Evolutionary conservation across 768 basidiomycete species (phyloP).

Genomic region (Lactarius indigo): DNA sequence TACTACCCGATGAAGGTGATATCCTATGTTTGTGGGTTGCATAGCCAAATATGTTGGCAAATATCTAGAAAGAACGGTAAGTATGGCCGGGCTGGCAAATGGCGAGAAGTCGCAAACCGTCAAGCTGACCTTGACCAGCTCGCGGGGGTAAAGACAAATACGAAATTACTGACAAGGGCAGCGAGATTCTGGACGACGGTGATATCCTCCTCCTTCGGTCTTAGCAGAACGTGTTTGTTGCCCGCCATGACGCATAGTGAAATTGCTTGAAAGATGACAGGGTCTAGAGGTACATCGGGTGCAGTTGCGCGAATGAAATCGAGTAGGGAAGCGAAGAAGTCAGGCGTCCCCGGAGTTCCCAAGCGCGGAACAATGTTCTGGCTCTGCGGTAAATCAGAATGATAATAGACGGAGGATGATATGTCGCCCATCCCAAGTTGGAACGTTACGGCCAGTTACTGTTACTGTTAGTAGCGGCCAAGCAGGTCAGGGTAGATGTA

Average conservation of each 20-base stretch:
- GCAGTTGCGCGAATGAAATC: constrained; percentile 42
- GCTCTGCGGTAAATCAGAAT: constrained; percentile 6
- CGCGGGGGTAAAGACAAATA: neutral
- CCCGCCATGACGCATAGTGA: constrained; percentile 62
- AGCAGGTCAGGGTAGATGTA: neutral
- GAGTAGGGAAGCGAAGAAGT: constrained; percentile 37
- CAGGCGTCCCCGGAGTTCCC: constrained; percentile 21
- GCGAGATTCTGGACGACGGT: constrained; percentile 54
- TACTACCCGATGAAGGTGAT: constrained; percentile 27
- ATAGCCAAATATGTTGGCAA: constrained; percentile 57
- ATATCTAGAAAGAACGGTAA: constrained; percentile 41
- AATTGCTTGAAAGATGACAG: constrained; percentile 60
- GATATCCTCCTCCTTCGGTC: constrained; percentile 64
- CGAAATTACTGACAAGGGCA: constrained; percentile 45
- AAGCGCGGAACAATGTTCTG: neutral
- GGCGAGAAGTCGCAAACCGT: neutral
- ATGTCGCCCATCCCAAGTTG: constrained; percentile 5
- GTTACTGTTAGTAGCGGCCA: neutral
- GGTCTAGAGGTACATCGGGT: constrained; percentile 55
- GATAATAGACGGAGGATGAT: constrained; percentile 6
- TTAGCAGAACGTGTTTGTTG: constrained; percentile 60
- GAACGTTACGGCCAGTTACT: neutral
- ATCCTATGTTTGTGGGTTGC: constrained; percentile 56
- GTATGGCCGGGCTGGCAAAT: neutral
- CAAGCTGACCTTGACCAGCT: neutral